Conservation (phyloP, 306 rosid species). For the Mucuna pruriens region DNA sequence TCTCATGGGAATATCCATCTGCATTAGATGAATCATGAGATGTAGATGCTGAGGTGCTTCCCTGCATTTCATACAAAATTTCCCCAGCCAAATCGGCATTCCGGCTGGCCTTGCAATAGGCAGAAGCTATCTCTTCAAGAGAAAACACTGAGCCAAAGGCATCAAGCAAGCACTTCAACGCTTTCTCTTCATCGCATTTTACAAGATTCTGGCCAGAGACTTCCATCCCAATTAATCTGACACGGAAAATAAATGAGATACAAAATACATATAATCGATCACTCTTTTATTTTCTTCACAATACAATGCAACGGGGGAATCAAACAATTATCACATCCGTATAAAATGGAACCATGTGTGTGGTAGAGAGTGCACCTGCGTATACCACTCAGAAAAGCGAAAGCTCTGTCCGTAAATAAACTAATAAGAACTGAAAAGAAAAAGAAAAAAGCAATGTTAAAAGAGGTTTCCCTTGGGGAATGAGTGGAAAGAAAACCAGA, state of each 20-base stretch:
- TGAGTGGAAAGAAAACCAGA: background rate
- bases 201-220: conserved; percentile 45
- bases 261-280: background rate
- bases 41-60: conserved; percentile 45
- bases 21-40: conserved; percentile 27
- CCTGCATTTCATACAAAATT: conserved; percentile 57
- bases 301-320: background rate
- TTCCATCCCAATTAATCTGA: conserved; percentile 55
- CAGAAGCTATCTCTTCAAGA: conserved; percentile 77
- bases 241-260: background rate
- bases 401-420: background rate
- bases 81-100: conserved; percentile 68
- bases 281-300: background rate
- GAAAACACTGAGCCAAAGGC: conserved; percentile 69
- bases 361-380: conserved; percentile 16
- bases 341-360: conserved; percentile 15
- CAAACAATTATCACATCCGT: background rate
- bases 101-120: conserved; percentile 68
- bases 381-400: background rate
- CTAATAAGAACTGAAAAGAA: background rate
- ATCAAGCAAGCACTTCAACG: conserved; percentile 66
- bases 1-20: conserved; percentile 41
- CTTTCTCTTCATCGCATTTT: conserved; percentile 55
- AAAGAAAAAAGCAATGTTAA: background rate
- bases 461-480: background rate